Base-by-base conservation (phyloP, 179 eudicot species). In the Beta lomatogona region DNA sequence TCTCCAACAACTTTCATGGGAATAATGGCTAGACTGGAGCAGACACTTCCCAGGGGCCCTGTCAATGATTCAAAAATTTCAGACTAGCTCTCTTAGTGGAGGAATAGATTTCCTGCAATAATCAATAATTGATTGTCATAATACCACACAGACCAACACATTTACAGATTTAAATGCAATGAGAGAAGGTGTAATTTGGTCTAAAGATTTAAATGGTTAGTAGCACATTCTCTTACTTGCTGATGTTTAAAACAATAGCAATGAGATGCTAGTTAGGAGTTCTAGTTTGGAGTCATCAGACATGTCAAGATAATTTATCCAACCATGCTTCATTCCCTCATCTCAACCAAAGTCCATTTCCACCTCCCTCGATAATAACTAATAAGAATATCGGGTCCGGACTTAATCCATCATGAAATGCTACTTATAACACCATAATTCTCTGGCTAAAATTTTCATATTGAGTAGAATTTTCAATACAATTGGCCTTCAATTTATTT, bases 61-160 rank as follows among this genome's bases (percentile, higher is more conserved):
- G 98, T 75, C 89, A 92, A 91, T 81, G 68, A 88, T 86, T 89
- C 83, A 89, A 90, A 92, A 70, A 87, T 81, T 91, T 75, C 82
- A 91, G 83, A 86, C 79, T 86, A 86, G 86, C 81, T 77, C 86
- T 86, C 86, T 89, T 81, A 86, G 83, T 78, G 81, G 83, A 81
- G 82, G 86, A 86, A 89, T 81, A 70, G 72, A 53, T 82, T 80
- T 86, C 93, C 92, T 92, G 94, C 93, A 95, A 86, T 75, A 76
- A 86, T 72, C 86, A 78, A 81, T 85, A 79, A 81, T 83, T 85
- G 85, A 73, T 81, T 53, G 86, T 81, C 84, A 89, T 76, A 71
- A 81, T 75, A 75, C 77, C 71, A 71, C 46, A 60, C 72, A 81
- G 77, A 60, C 59, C 65, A 71, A 59, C n/a, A 55, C n/a, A n/a